Conservation (phyloP, 2,329 filamentous ascomycete genomes). For the Grosmannia huntii region DNA sequence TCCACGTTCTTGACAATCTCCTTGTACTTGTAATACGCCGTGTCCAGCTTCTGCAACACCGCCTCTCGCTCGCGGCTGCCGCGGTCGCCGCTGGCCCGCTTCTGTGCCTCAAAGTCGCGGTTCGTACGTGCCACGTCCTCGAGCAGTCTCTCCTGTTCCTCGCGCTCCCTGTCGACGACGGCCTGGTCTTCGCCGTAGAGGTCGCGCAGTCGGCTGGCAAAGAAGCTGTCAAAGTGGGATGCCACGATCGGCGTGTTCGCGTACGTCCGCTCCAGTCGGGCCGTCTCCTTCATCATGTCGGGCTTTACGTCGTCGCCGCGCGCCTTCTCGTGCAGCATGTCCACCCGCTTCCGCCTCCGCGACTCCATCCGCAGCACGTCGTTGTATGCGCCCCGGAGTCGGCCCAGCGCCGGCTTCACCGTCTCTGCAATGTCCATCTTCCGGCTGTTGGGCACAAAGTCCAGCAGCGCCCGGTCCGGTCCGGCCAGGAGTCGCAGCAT, state of each 20-base stretch:
- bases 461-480: constrained; percentile 67
- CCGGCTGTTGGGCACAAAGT: constrained; percentile 78
- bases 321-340: constrained; percentile 64
- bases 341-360: constrained; percentile 64
- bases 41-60: constrained; percentile 77
- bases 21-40: constrained; percentile 90
- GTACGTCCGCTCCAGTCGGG: constrained; percentile 72
- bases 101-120: constrained; percentile 60
- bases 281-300: constrained; percentile 71
- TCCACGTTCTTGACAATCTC: constrained; percentile 89
- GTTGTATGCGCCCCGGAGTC: constrained; percentile 68
- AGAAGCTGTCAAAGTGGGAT: constrained; percentile 84
- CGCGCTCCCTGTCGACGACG: constrained; percentile 55
- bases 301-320: constrained; percentile 80
- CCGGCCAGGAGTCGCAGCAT: constrained; percentile 66
- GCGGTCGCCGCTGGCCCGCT: constrained; percentile 48
- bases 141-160: constrained; percentile 63
- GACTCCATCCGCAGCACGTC: constrained; percentile 77
- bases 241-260: constrained; percentile 75
- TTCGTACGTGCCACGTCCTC: constrained; percentile 63
- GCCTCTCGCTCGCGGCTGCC: constrained; percentile 64
- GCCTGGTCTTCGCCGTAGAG: constrained; percentile 70
- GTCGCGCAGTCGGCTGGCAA: constrained; percentile 62
- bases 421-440: constrained; percentile 67
- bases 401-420: constrained; percentile 66